A percentile compares a stretch with the other conserved stretches of the same genome.
Evolutionary conservation across 2,329 filamentous ascomycete genomes (phyloP).

Genomic region (Fusarium sp.): DNA sequence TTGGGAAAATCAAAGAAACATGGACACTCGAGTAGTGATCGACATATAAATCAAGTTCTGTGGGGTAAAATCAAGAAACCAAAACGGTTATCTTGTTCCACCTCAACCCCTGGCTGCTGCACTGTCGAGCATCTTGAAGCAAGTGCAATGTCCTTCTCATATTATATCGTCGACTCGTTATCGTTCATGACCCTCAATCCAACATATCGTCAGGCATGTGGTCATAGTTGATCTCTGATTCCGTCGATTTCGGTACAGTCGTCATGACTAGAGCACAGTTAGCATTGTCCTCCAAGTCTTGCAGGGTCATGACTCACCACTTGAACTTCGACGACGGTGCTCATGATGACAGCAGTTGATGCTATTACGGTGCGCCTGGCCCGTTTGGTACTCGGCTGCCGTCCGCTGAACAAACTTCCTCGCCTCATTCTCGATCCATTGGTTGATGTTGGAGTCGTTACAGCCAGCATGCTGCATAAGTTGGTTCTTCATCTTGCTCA

Average conservation of each 20-base stretch:
- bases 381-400: neutral
- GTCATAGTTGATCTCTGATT: conserved; percentile 46
- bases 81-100: neutral
- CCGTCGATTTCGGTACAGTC: conserved; percentile 8
- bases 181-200: conserved; percentile 2
- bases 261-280: conserved; percentile 1
- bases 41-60: neutral
- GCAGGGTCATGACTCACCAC: conserved; percentile 8
- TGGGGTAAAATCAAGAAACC: neutral
- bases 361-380: neutral
- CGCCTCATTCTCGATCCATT: conserved; percentile 62
- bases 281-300: neutral
- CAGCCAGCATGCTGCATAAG: conserved; percentile 62
- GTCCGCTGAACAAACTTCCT: conserved; percentile 54
- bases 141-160: neutral
- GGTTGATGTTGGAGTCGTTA: conserved; percentile 61
- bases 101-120: neutral
- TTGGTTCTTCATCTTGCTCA: conserved; percentile 57
- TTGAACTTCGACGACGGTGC: conserved; percentile 15
- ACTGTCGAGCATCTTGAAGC: neutral
- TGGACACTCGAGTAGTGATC: neutral
- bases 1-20: conserved; percentile 26
- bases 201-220: conserved; percentile 51
- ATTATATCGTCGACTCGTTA: neutral
- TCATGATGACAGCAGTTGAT: neutral